Conservation (phyloP, 352 stramenopile genomes). For the Sclerospora graminicola region DNA sequence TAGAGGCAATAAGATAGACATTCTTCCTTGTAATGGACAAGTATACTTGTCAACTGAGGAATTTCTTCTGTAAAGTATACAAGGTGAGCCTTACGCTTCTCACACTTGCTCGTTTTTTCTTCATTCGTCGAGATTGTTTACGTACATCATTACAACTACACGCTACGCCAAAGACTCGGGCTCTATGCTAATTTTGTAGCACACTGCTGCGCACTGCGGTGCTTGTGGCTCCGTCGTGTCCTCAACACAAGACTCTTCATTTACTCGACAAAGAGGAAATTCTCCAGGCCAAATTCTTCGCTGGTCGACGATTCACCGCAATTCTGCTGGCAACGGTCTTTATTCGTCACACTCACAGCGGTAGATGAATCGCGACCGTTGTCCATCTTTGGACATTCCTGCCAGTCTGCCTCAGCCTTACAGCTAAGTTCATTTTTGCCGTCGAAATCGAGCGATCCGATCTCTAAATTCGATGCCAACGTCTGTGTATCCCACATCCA, state of each 20-base stretch:
- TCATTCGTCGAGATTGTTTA: constrained; percentile 6
- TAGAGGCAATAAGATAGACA: too few species aligned
- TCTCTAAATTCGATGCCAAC: constrained; percentile 30
- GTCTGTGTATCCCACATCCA: constrained; percentile 52
- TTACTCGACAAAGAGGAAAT: constrained; percentile 60
- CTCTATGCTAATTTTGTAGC: constrained; percentile 1
- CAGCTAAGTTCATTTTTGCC: constrained; percentile 13
- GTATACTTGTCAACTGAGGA: too few species aligned
- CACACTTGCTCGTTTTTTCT: not conserved
- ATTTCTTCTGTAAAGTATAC: not conserved
- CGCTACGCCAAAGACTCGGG: constrained; percentile 12
- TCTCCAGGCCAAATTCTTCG: constrained; percentile 60
- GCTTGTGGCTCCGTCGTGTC: not conserved
- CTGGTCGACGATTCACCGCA: constrained; percentile 26
- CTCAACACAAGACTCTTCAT: not conserved
- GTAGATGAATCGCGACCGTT: constrained; percentile 4
- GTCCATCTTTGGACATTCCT: constrained; percentile 11
- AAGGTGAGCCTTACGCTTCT: not conserved
- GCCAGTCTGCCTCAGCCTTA: constrained; percentile 39
- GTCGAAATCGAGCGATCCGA: constrained; percentile 32
- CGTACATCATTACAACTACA: constrained; percentile 19
- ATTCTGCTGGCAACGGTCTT: constrained; percentile 32
- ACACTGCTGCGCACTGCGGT: constrained; percentile 8
- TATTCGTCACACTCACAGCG: constrained; percentile 16
- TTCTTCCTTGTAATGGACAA: too few species aligned